Percentiles rank a stretch among this genome's conserved stretches.
These are phyloP conservation scores for Solanum hybrid DNA, from an alignment of 305 asterid genomes.

Conservation along the genomic window DNA sequence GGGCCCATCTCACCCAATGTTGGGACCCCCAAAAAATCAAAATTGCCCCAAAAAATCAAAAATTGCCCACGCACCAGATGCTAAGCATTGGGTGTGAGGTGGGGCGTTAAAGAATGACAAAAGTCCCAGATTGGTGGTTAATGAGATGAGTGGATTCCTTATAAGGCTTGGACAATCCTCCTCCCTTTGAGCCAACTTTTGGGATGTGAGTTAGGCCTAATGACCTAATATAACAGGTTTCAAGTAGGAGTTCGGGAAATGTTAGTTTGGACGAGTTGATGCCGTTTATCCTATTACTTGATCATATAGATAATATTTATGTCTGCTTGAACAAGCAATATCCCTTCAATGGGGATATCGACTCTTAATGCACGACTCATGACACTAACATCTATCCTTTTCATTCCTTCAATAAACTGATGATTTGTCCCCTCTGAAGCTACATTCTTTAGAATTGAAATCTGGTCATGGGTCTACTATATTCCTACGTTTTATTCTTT, in stretches of 20 bases:
- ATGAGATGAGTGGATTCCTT: too few relatives aligned
- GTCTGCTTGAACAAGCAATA: not conserved
- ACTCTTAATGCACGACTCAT: not conserved
- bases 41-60: too few relatives aligned
- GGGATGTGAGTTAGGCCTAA: too few relatives aligned
- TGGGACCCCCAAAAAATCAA: too few relatives aligned
- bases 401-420: not conserved
- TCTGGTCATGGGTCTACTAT: not conserved
- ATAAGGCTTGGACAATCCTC: too few relatives aligned
- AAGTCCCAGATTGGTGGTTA: too few relatives aligned
- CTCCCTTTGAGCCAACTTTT: too few relatives aligned
- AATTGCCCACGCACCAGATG: too few relatives aligned
- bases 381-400: not conserved
- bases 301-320: not conserved
- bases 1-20: too few relatives aligned
- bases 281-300: not conserved
- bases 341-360: not conserved
- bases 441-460: not conserved
- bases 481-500: not conserved
- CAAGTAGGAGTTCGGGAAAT: not conserved
- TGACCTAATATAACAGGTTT: not conserved
- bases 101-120: too few relatives aligned
- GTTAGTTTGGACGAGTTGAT: not conserved
- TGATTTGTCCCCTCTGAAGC: not conserved
- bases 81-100: too few relatives aligned